phyloP scores from a whole-genome alignment of 768 basidiomycete species.

The Sistotremastrum niveocremeum region DNA sequence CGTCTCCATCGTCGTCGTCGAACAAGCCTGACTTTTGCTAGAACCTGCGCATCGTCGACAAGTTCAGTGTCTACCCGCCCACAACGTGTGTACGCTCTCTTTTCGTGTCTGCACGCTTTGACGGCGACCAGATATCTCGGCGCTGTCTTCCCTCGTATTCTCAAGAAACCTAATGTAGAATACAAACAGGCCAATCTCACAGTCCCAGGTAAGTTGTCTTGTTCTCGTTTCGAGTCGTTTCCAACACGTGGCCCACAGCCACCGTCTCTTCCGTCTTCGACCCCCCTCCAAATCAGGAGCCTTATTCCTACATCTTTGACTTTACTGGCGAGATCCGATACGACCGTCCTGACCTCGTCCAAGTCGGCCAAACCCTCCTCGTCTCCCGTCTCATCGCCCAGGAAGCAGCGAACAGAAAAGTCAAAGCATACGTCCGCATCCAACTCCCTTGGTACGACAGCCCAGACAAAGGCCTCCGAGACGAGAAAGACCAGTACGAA shows the following conservation, averaged over 20 bases:
- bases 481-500: constrained; percentile 55
- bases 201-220: constrained; percentile 38
- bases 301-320: constrained; percentile 76
- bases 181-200: constrained; percentile 77
- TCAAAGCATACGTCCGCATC: constrained; percentile 67
- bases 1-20: constrained; percentile 7
- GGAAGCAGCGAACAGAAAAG: constrained; percentile 68
- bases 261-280: constrained; percentile 58
- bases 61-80: constrained; percentile 57
- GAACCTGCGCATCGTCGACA: constrained; percentile 63
- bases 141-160: constrained; percentile 52
- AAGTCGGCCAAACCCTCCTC: constrained; percentile 61
- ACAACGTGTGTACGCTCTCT: constrained; percentile 41
- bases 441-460: constrained; percentile 72
- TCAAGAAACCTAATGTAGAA: constrained; percentile 58
- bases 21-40: constrained; percentile 14
- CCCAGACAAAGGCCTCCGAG: constrained; percentile 44
- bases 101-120: constrained; percentile 1
- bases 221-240: constrained; percentile 6
- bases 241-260: constrained; percentile 26
- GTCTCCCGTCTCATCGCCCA: constrained; percentile 54
- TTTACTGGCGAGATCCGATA: constrained; percentile 67
- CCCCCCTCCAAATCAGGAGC: constrained; percentile 50
- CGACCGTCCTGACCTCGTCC: constrained; percentile 67
- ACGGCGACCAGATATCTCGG: constrained; percentile 52